These are phyloP conservation scores for Pelargonium exstipulatum DNA, from an alignment of 441 rosid species.

Conservation along the genomic window DNA sequence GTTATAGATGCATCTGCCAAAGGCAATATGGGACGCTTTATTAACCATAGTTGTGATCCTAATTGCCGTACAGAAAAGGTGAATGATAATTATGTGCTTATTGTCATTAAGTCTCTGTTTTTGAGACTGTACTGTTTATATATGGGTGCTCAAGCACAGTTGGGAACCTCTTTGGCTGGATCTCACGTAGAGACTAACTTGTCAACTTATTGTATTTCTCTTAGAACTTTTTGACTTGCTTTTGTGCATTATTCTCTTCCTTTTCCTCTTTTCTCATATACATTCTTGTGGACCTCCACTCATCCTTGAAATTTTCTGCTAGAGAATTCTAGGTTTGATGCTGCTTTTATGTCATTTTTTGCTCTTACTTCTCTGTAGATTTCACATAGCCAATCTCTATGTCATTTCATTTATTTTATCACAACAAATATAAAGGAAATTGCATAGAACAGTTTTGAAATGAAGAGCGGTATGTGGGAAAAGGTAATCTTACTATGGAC, in stretches of 20 bases:
- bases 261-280: too few relatives aligned
- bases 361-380: not conserved
- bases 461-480: not conserved
- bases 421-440: not conserved
- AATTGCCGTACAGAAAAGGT: constrained; percentile 99
- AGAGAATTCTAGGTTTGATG: not conserved
- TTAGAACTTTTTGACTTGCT: too few relatives aligned
- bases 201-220: too few relatives aligned
- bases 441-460: not conserved
- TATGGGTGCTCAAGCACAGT: too few relatives aligned
- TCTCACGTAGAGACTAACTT: too few relatives aligned
- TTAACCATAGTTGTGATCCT: constrained; percentile 97
- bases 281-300: too few relatives aligned
- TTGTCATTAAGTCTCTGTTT: constrained; percentile 15
- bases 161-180: too few relatives aligned
- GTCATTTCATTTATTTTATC: not conserved
- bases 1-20: constrained; percentile 92
- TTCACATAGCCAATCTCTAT: not conserved
- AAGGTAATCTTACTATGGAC: not conserved
- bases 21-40: constrained; percentile 97
- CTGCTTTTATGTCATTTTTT: too few relatives aligned
- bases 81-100: constrained; percentile 16
- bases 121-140: too few relatives aligned
- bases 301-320: not conserved
- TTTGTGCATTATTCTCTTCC: too few relatives aligned